These are phyloP conservation scores for Mucor indicus DNA, from an alignment of 371 early-diverging fungal species.

Conservation along the genomic window DNA sequence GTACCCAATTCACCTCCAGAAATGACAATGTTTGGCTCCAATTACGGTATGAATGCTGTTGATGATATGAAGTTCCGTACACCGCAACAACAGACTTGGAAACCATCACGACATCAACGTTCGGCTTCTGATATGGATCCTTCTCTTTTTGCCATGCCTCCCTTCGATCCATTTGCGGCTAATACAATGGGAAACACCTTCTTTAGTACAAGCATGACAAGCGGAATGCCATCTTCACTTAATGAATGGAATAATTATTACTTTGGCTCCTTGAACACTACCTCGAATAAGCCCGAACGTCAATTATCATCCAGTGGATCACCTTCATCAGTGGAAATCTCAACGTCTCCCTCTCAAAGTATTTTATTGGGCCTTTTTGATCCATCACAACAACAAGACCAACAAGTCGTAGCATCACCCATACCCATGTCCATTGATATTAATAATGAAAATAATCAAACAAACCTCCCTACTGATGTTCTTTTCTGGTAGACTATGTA, in stretches of 20 bases:
- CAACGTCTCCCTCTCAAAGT: no score
- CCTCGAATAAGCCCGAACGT: neutral
- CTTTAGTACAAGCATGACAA: no score
- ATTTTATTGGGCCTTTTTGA: no score
- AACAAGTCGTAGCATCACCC: slow-evolving; percentile 1
- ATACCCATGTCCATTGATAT: neutral
- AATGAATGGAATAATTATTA: no score
- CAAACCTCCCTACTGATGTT: neutral
- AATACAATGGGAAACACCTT: no score
- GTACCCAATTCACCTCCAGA: slow-evolving; percentile 25
- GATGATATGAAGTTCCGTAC: no score
- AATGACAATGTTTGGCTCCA: no score
- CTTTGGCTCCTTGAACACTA: neutral
- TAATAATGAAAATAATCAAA: neutral
- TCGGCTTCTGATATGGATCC: neutral
- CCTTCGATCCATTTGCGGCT: neutral
- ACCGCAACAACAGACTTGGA: neutral
- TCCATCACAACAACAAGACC: neutral
- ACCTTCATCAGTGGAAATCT: neutral
- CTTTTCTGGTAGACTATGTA: slow-evolving; percentile 8
- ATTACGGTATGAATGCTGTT: neutral
- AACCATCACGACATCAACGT: no score
- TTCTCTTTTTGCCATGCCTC: neutral
- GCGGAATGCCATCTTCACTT: neutral
- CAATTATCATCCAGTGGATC: neutral